Evolutionary conservation across 208 protist species (phyloP).

Genomic region (Spongospora subterranea): DNA sequence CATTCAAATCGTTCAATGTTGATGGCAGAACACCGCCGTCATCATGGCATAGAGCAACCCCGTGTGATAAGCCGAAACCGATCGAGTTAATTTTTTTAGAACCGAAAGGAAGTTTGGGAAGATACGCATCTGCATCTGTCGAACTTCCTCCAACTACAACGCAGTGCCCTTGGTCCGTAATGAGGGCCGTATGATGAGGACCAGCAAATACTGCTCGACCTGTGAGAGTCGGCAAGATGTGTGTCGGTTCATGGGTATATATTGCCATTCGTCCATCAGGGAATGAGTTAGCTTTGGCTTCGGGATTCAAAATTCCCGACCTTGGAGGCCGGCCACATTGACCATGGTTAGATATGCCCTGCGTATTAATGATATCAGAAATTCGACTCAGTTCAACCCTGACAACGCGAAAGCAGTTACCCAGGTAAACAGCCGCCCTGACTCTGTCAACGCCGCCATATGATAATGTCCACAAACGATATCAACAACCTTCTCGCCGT

Average conservation of each 20-base stretch:
- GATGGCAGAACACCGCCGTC: too few species aligned
- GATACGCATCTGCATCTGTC: background rate
- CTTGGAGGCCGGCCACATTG: constrained; percentile 1
- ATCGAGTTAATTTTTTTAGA: background rate
- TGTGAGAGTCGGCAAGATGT: background rate
- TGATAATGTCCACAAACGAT: constrained; percentile 33
- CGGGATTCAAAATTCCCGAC: background rate
- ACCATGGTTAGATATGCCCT: constrained; percentile 41
- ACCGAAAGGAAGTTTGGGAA: constrained; percentile 50
- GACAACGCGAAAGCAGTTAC: background rate
- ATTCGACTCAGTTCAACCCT: background rate
- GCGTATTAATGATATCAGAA: background rate
- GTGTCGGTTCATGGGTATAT: background rate
- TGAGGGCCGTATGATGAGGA: background rate
- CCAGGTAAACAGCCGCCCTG: constrained; percentile 24
- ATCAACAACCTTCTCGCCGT: background rate
- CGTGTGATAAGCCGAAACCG: background rate
- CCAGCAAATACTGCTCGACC: background rate
- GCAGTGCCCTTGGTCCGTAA: background rate
- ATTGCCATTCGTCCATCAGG: background rate
- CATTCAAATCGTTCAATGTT: too few species aligned
- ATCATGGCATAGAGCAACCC: background rate
- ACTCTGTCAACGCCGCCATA: constrained; percentile 39
- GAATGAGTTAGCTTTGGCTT: background rate
- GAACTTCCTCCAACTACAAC: background rate